Percentiles rank a stretch among this genome's conserved stretches.
These are phyloP conservation scores for Avena insularis DNA, from an alignment of 176 grass and related monocot species.

Conservation along the genomic window DNA sequence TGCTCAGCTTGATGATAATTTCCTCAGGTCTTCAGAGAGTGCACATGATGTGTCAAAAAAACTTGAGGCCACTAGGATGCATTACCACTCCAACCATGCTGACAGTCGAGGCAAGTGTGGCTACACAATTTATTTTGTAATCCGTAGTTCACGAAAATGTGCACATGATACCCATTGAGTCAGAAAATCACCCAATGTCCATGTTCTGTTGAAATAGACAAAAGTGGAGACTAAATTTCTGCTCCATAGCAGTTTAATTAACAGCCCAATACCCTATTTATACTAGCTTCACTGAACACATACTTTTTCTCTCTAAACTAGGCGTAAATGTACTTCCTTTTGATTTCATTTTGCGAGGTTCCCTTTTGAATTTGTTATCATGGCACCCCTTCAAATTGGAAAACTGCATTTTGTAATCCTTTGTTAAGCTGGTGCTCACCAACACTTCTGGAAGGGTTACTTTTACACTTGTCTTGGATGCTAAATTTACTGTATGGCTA, in stretches of 20 bases:
- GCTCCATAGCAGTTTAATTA: conserved; percentile 13
- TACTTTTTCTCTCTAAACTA: background rate
- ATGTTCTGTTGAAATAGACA: background rate
- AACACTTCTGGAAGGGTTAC: conserved; percentile 23
- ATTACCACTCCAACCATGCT: conserved; percentile 97
- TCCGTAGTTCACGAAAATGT: background rate
- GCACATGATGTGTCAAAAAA: conserved; percentile 88
- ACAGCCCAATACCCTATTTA: background rate
- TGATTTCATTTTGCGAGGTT: background rate
- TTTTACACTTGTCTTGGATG: conserved; percentile 22
- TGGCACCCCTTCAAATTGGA: background rate
- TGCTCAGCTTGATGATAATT: conserved; percentile 73
- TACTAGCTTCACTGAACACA: background rate
- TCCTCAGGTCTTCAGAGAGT: conserved; percentile 77
- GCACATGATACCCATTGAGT: background rate
- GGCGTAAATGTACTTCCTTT: conserved; percentile 4
- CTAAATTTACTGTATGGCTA: conserved; percentile 13
- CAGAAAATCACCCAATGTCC: background rate
- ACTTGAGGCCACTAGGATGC: conserved; percentile 89
- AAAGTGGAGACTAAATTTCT: conserved; percentile 18
- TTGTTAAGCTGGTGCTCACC: background rate
- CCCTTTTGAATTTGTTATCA: background rate
- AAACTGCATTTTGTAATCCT: conserved; percentile 21
- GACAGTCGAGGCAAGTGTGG: conserved; percentile 76
- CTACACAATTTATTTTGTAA: conserved; percentile 28